Conservation (phyloP, 2,329 filamentous ascomycete species). For the Talaromyces atroroseus region DNA sequence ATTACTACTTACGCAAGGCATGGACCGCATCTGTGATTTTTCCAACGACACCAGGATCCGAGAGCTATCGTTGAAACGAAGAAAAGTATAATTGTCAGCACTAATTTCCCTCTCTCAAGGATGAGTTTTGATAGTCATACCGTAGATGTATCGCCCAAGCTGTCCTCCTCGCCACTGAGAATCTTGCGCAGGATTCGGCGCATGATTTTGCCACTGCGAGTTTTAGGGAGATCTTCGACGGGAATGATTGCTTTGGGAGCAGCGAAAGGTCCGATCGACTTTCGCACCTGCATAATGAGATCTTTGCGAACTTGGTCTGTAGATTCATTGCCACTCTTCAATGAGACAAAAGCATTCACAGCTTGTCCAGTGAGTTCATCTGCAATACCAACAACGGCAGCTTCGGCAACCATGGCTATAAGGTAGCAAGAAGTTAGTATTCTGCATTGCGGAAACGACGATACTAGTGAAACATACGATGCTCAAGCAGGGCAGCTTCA, state of each 20-base stretch:
- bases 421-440: constrained; percentile 13
- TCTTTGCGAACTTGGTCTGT: constrained; percentile 85
- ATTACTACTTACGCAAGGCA: constrained; percentile 31
- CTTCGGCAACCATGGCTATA: constrained; percentile 66
- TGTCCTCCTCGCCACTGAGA: constrained; percentile 91
- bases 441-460: not conserved
- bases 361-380: constrained; percentile 96
- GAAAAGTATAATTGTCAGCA: not conserved
- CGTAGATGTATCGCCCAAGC: constrained; percentile 86
- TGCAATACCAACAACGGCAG: constrained; percentile 85
- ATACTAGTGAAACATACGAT: constrained; percentile 48
- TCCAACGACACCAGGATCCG: constrained; percentile 80
- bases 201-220: constrained; percentile 98
- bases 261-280: constrained; percentile 95
- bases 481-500: constrained; percentile 92
- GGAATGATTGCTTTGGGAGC: constrained; percentile 90
- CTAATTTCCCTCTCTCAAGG: constrained; percentile 13
- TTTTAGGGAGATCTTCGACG: constrained; percentile 93
- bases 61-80: constrained; percentile 58
- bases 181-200: constrained; percentile 95
- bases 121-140: constrained; percentile 50
- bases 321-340: constrained; percentile 77
- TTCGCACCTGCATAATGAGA: constrained; percentile 87
- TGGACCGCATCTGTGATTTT: constrained; percentile 84
- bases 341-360: constrained; percentile 90